Evolutionary conservation across 768 basidiomycete genomes (phyloP), one percentile per base, ranked within the genome.

Genomic region (Leccinellum luteum): DNA sequence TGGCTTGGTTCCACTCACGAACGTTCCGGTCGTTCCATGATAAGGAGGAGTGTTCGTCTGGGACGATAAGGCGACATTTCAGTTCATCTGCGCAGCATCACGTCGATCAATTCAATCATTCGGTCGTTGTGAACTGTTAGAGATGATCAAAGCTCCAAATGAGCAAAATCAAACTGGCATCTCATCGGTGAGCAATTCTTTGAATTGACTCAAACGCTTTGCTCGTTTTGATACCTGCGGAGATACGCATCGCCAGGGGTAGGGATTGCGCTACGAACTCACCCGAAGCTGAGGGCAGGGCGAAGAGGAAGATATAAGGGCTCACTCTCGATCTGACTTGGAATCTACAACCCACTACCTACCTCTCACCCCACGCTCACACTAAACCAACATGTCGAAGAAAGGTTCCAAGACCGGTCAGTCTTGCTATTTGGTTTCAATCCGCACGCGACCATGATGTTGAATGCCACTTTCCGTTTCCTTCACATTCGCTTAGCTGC

Each of bases 251-350:
- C 47, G 44, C 38, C 50, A 13, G 56, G 56, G 45, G 50, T 52
- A 13, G 56, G 56, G 48, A 50, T 35, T 52, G 51, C 51, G 63
- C 54, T 62, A 59, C 68, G 60, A 30, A 31, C 54, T 49, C 50
- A 61, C 60, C 68, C 68, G 58, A 60, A 57, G 59, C 57, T 66
- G 58, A 72, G 70, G 70, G 70, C 70, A 70, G 69, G 66, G 52
- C 61, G 30, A 56, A 43, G 54, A 50, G 51, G 25, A 35, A 35
- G 54, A 32, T 58, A 70, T 70, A 70, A 72, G 68, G n/a, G 6
- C 35, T 13, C 54, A 56, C 7, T 48, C 51, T 55, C 27, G 30
- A 48, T 48, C 48, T 32, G 31, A 51, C 28, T 43, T 17, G 4
- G 14, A 12, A 38, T 34, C 44, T 19, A 21, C 52, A 47, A 47